phyloP scores from a whole-genome alignment of 2,329 filamentous ascomycete species.

The Aspergillus hiratsukae region DNA sequence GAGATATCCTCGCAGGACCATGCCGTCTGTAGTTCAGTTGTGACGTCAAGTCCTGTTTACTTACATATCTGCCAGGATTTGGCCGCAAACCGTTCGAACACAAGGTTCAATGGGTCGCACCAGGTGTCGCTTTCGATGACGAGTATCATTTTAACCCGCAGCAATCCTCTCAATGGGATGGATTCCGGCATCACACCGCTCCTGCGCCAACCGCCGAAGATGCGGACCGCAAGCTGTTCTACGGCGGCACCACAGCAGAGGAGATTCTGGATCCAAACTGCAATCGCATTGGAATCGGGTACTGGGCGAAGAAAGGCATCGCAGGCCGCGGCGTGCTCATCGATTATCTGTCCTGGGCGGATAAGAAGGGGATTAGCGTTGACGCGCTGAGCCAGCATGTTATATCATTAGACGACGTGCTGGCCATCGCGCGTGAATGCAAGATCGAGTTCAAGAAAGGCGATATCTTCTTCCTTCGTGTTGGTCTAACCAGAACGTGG shows the following conservation, averaged over 20 bases:
- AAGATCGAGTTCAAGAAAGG: slow-evolving; percentile 33
- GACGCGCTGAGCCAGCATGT: slow-evolving; percentile 31
- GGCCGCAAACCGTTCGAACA: slow-evolving; percentile 50
- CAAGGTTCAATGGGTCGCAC: slow-evolving; percentile 46
- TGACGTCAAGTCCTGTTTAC: not conserved
- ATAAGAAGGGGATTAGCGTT: slow-evolving; percentile 27
- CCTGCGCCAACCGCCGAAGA: slow-evolving; percentile 34
- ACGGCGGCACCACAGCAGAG: slow-evolving; percentile 33
- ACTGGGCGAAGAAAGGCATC: slow-evolving; percentile 37
- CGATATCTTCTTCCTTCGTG: slow-evolving; percentile 38
- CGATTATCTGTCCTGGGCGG: slow-evolving; percentile 35
- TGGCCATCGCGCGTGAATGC: slow-evolving; percentile 31
- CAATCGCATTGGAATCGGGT: slow-evolving; percentile 33
- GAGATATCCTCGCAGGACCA: not conserved
- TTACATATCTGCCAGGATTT: slow-evolving; percentile 39
- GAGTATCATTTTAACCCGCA: slow-evolving; percentile 52
- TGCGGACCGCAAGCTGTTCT: slow-evolving; percentile 27
- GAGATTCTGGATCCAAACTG: slow-evolving; percentile 32
- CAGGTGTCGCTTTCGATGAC: slow-evolving; percentile 47
- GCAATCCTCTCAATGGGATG: slow-evolving; percentile 53
- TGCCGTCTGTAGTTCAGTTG: not conserved
- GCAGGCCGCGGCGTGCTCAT: slow-evolving; percentile 39
- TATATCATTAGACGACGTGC: slow-evolving; percentile 33
- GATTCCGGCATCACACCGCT: slow-evolving; percentile 48
- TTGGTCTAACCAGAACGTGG: slow-evolving; percentile 35